phyloP scores from a whole-genome alignment of 1,284 basidiomycete species.

The Lignosus rhinocerotis region DNA sequence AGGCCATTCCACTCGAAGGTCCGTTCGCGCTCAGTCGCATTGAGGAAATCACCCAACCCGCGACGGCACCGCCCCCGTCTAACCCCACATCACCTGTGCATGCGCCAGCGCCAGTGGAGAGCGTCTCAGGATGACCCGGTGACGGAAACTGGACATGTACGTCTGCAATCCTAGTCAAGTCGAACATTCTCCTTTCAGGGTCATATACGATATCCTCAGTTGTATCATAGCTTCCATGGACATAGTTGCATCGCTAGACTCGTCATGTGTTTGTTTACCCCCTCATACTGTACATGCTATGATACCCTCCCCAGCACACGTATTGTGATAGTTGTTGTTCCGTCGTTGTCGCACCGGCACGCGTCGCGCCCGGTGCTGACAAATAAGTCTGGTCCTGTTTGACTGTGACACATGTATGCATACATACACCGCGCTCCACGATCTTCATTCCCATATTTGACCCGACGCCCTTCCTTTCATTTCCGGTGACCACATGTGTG shows the following conservation, averaged over 20 bases:
- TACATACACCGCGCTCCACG: conserved; percentile 15
- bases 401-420: conserved; percentile 3
- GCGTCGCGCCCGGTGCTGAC: background rate
- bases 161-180: background rate
- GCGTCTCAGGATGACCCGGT: background rate
- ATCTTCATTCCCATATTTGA: conserved; percentile 16
- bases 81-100: background rate
- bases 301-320: background rate
- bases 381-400: background rate
- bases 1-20: conserved; percentile 49
- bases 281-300: background rate
- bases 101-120: background rate
- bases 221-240: background rate
- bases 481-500: conserved; percentile 4
- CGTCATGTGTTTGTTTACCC: background rate
- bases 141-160: background rate
- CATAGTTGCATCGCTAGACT: background rate
- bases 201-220: background rate
- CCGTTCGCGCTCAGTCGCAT: conserved; percentile 42
- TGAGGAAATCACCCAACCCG: background rate
- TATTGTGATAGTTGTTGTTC: background rate
- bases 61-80: background rate
- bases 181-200: background rate
- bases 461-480: background rate
- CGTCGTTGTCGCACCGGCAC: background rate